Conservation (phyloP, 306 rosid species). For the Pterocarpus macrocarpus region DNA sequence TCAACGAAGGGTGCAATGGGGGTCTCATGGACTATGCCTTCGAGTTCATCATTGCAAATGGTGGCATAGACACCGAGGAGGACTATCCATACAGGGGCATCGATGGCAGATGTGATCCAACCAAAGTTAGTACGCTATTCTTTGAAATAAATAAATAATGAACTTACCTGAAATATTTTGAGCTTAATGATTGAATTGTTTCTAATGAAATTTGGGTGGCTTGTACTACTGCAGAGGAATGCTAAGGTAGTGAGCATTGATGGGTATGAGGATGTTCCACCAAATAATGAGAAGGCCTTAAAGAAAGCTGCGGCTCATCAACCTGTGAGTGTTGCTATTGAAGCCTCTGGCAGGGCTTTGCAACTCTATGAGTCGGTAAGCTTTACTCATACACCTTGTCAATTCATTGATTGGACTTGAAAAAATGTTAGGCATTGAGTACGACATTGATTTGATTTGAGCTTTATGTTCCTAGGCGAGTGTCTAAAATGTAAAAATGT, state of each 20-base stretch:
- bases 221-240: slow-evolving; percentile 51
- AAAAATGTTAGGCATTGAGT: background rate
- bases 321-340: slow-evolving; percentile 62
- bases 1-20: slow-evolving; percentile 85
- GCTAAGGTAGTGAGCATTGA: slow-evolving; percentile 79
- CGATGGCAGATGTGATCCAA: slow-evolving; percentile 65
- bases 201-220: background rate
- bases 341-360: slow-evolving; percentile 69
- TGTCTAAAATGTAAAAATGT: background rate
- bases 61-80: slow-evolving; percentile 86
- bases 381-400: background rate
- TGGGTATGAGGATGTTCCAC: slow-evolving; percentile 86
- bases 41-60: slow-evolving; percentile 78
- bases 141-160: background rate
- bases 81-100: slow-evolving; percentile 81
- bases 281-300: slow-evolving; percentile 59
- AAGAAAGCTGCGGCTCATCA: slow-evolving; percentile 65
- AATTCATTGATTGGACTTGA: background rate
- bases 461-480: background rate
- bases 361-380: slow-evolving; percentile 70
- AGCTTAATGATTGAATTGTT: background rate
- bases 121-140: slow-evolving; percentile 53
- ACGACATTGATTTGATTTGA: slow-evolving; percentile 6
- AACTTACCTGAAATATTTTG: slow-evolving; percentile 15
- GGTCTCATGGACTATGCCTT: slow-evolving; percentile 95